These are phyloP conservation scores for Taphrina pruni DNA, from an alignment of 1,139 yeast genomes.

Conservation along the genomic window DNA sequence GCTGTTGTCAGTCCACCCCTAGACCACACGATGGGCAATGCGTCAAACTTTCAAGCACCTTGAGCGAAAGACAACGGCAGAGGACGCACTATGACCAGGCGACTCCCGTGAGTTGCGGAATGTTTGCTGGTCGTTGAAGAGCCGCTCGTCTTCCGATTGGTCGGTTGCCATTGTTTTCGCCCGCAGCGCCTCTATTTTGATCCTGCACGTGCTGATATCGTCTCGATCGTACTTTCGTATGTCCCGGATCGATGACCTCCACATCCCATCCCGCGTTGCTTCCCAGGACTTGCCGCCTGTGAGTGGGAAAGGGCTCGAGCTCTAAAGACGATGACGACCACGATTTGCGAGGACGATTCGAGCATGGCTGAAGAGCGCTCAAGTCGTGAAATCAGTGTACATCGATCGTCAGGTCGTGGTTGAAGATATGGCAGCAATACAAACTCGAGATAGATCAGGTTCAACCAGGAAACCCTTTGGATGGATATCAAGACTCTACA, in stretches of 20 bases:
- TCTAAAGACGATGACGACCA: too few species aligned
- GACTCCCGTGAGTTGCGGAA: not conserved
- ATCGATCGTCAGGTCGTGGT: not conserved
- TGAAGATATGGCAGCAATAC: slow-evolving; percentile 16
- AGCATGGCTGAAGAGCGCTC: too few species aligned
- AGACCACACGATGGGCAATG: too few species aligned
- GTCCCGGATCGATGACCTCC: not conserved
- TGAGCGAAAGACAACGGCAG: too few species aligned
- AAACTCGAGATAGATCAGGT: slow-evolving; percentile 17
- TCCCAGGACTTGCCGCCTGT: too few species aligned
- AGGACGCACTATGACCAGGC: slow-evolving; percentile 1
- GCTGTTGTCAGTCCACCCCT: too few species aligned
- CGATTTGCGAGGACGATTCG: too few species aligned
- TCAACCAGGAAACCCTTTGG: slow-evolving; percentile 32
- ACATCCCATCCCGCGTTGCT: not conserved
- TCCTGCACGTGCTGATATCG: not conserved
- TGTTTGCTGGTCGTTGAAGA: slow-evolving; percentile 3
- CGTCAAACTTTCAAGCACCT: not conserved
- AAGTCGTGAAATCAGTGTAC: not conserved
- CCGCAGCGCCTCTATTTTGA: slow-evolving; percentile 7
- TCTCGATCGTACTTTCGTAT: not conserved
- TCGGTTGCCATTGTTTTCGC: slow-evolving; percentile 11
- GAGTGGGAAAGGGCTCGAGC: not conserved
- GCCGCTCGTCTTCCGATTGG: slow-evolving; percentile 1
- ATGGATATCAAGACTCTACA: slow-evolving; percentile 29